Evolutionary conservation across 2,329 filamentous ascomycete species (phyloP).

Genomic region (Aspergillus jensenii): DNA sequence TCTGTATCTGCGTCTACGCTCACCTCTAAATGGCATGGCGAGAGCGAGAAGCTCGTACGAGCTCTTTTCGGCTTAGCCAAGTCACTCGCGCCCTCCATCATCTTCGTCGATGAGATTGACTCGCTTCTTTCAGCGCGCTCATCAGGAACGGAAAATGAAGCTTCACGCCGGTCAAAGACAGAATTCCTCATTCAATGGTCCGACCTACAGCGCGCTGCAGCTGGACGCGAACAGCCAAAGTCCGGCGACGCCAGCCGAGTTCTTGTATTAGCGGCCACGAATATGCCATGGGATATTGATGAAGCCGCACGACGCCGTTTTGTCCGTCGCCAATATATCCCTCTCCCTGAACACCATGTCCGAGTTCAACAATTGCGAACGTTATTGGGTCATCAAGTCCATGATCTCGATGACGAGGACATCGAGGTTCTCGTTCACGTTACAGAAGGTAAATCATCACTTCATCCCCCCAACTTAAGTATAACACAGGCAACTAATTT

Average conservation of each 20-base stretch:
- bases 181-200: constrained; percentile 99
- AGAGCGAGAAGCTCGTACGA: constrained; percentile 93
- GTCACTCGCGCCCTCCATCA: constrained; percentile 86
- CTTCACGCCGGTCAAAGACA: constrained; percentile 90
- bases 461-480: background rate
- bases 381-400: constrained; percentile 83
- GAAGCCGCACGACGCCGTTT: constrained; percentile 90
- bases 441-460: constrained; percentile 68
- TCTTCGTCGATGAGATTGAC: constrained; percentile 98
- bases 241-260: constrained; percentile 82
- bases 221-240: constrained; percentile 71
- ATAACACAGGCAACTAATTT: constrained; percentile 9
- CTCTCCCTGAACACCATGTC: constrained; percentile 81
- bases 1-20: constrained; percentile 92
- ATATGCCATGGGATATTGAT: constrained; percentile 96
- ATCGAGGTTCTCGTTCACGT: constrained; percentile 71
- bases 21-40: constrained; percentile 93
- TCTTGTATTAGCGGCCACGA: constrained; percentile 90
- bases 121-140: constrained; percentile 83
- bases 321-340: constrained; percentile 92
- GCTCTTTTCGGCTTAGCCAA: constrained; percentile 91
- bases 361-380: constrained; percentile 75
- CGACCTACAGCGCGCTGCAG: constrained; percentile 86
- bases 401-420: constrained; percentile 70
- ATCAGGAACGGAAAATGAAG: constrained; percentile 79